Percentiles rank a stretch among this genome's conserved stretches.
Conservation (phyloP, 176 grass and related monocot genomes). For the Canna indica region DNA sequence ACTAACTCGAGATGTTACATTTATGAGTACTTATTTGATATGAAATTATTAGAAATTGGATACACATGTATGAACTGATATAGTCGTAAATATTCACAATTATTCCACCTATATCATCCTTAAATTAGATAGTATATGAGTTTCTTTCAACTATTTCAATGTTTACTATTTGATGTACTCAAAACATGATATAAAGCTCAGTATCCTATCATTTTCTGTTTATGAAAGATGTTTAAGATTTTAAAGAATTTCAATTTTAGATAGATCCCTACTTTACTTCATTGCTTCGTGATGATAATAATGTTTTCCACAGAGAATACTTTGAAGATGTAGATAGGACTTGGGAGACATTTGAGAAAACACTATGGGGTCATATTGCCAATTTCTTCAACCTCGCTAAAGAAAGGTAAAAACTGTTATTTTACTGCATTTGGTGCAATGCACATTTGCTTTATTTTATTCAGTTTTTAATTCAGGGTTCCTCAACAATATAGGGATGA, state of each 20-base stretch:
- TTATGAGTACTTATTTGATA: neutral
- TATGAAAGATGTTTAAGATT: neutral
- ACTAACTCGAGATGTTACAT: too few species aligned
- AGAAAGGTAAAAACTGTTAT: conserved; percentile 51
- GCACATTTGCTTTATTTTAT: neutral
- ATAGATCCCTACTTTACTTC: neutral
- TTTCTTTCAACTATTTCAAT: neutral
- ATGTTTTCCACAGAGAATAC: conserved; percentile 66
- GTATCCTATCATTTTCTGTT: neutral
- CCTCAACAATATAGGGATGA: neutral
- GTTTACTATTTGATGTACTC: neutral
- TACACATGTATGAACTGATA: neutral
- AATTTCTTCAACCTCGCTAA: conserved; percentile 91
- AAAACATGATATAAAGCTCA: neutral
- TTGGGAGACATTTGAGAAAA: conserved; percentile 98
- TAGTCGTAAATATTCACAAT: neutral
- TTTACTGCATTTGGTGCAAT: neutral
- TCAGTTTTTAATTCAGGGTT: neutral
- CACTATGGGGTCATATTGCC: conserved; percentile 66
- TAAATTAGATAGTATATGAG: neutral
- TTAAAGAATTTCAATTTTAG: neutral
- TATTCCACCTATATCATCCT: neutral
- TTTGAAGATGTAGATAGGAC: conserved; percentile 95
- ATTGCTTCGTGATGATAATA: conserved; percentile 26
- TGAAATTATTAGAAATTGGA: neutral